A percentile compares a stretch with the other conserved stretches of the same genome.
These are phyloP conservation scores for Tulasnella sp. DNA, from an alignment of 768 basidiomycete genomes.

Conservation along the genomic window DNA sequence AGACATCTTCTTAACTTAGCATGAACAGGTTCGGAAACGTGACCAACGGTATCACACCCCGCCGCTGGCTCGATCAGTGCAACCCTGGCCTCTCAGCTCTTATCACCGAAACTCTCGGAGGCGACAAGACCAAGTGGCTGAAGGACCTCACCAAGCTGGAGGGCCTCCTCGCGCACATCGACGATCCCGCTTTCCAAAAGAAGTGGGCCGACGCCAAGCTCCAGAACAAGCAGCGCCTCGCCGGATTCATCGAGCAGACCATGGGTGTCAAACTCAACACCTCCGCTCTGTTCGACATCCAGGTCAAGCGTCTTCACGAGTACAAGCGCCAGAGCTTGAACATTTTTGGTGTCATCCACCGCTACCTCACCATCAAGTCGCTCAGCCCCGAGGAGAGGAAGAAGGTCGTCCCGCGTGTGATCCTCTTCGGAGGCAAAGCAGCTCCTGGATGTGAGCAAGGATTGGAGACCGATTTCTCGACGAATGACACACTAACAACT, in stretches of 20 bases:
- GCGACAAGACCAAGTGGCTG: constrained; percentile 70
- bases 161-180: constrained; percentile 57
- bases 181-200: constrained; percentile 62
- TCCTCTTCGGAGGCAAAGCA: constrained; percentile 98
- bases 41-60: constrained; percentile 91
- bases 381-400: constrained; percentile 70
- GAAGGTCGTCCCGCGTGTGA: constrained; percentile 72
- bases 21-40: constrained; percentile 62
- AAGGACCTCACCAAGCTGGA: constrained; percentile 72
- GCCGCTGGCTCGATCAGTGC: constrained; percentile 86
- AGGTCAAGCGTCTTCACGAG: constrained; percentile 79
- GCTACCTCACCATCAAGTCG: constrained; percentile 70
- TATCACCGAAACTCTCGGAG: constrained; percentile 68
- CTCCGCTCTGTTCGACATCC: constrained; percentile 80
- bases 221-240: constrained; percentile 82
- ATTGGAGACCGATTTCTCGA: constrained; percentile 12
- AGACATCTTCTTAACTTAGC: neutral
- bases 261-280: constrained; percentile 64
- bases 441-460: constrained; percentile 68
- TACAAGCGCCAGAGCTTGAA: constrained; percentile 95
- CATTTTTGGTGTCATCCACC: constrained; percentile 79
- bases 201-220: constrained; percentile 81
- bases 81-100: constrained; percentile 80
- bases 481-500: constrained; percentile 11
- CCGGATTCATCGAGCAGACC: constrained; percentile 55